Percentiles rank a stretch among this genome's conserved stretches.
These are phyloP conservation scores for Fusarium nematophilum DNA, from an alignment of 2,329 filamentous ascomycete species.

Conservation along the genomic window DNA sequence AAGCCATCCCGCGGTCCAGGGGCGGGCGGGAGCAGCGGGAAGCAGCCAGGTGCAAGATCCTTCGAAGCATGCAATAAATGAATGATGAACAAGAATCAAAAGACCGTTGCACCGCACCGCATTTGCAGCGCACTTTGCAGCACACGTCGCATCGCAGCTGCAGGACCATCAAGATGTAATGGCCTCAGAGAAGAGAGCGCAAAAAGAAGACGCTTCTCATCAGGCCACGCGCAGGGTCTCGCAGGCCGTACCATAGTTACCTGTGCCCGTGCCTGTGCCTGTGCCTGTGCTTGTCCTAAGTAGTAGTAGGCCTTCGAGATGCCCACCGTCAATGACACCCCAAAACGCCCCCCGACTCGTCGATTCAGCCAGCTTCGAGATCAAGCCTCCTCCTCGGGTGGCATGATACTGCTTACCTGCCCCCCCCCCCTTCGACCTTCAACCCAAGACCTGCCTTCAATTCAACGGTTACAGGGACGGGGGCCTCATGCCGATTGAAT, in stretches of 20 bases:
- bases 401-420: conserved; percentile 34
- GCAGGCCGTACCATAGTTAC: neutral
- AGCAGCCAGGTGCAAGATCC: neutral
- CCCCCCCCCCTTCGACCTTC: too few species aligned
- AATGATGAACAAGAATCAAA: too few species aligned
- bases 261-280: neutral
- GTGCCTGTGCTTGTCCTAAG: conserved; percentile 20
- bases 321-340: conserved; percentile 19
- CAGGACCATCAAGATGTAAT: too few species aligned
- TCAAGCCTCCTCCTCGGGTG: conserved; percentile 4
- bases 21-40: conserved; percentile 2
- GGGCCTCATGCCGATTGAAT: neutral
- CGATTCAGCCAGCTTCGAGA: too few species aligned
- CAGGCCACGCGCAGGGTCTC: conserved; percentile 6
- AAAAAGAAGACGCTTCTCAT: too few species aligned
- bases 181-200: too few species aligned
- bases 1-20: conserved; percentile 9
- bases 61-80: conserved; percentile 11
- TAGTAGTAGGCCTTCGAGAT: too few species aligned
- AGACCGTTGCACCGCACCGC: conserved; percentile 13
- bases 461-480: conserved; percentile 7
- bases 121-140: conserved; percentile 20
- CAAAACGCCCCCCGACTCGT: conserved; percentile 13
- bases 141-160: conserved; percentile 10
- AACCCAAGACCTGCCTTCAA: too few species aligned